Evolutionary conservation across 2,329 filamentous ascomycete species (phyloP), one percentile per base, ranked within the genome.

Genomic region (Ophiocordyceps camponoti-floridani): DNA sequence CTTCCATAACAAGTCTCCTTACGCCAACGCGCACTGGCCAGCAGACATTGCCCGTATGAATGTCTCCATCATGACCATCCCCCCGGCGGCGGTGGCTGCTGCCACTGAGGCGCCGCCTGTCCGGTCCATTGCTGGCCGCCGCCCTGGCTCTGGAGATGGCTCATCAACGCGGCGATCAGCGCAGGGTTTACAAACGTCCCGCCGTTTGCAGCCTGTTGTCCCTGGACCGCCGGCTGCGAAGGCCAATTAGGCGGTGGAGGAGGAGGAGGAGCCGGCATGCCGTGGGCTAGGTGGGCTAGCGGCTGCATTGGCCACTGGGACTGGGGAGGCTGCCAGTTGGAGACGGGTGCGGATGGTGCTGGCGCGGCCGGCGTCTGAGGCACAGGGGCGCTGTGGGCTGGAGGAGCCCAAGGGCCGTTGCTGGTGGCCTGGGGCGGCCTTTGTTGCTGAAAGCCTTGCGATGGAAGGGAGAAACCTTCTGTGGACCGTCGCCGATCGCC

Each of bases 101-200:
- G 35, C 35, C 11, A n/a, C 33, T 37, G 33, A 30, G 23, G 23
- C 23, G 23, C 23, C 23, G 23, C 23, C 23, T 23, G 23, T 23
- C 28, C 28, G 28, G 4, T 8, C 28, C 28, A 30, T 30, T 30
- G 28, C 12, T 30, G 28, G 4, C 13, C 35, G 8, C 16, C 16
- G 9, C 16, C 16, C 14, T n/a, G 40, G 12, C 12, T 54, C 49
- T 65, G 63, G 56, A 66, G 63, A 46, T 69, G 66, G 37, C 55
- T 62, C 58, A 70, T 65, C 33, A 70, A 48, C 4, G 65, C 67
- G 38, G 70, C 67, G 47, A 79, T 65, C 54, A 79, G 71, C 1
- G 70, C 67, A 4, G 75, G 75, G 50, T 77, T 78, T 47, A 77
- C 67, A 50, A 73, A 73, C 10, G 69, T 62, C 8, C 48, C 67